phyloP scores from a whole-genome alignment of 768 basidiomycete species.

The Termitomyces sp. region DNA sequence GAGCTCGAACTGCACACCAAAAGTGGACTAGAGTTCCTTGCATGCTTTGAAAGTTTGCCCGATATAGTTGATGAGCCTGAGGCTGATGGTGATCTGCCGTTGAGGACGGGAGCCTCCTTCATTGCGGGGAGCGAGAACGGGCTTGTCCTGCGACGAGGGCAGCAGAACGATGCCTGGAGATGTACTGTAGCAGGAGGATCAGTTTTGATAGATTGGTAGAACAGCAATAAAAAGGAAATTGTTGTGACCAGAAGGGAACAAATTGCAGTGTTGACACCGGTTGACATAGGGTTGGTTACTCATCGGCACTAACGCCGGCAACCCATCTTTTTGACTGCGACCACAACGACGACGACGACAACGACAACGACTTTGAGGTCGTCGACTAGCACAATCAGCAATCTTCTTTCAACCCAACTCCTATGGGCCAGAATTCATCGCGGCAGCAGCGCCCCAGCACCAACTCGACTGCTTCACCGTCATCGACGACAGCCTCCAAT shows the following conservation, averaged over 20 bases:
- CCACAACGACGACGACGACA: neutral
- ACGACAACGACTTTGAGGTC: neutral
- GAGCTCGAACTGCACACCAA: neutral
- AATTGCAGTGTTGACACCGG: conserved; percentile 5
- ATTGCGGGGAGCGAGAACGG: conserved; percentile 53
- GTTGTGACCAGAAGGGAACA: neutral
- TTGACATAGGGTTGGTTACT: conserved; percentile 13
- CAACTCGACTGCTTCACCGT: neutral
- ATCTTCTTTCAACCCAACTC: neutral
- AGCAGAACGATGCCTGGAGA: conserved; percentile 28
- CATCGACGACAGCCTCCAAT: neutral
- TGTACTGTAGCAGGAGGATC: conserved; percentile 34
- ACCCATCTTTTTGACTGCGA: conserved; percentile 14
- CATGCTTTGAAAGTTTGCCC: conserved; percentile 14
- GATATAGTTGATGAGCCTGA: conserved; percentile 1
- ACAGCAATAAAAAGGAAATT: neutral
- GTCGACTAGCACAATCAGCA: conserved; percentile 3
- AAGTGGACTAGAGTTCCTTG: conserved; percentile 9
- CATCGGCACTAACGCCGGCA: conserved; percentile 9
- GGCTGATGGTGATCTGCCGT: conserved; percentile 3
- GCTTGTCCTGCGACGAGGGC: conserved; percentile 28
- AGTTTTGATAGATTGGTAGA: conserved; percentile 14
- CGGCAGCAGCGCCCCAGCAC: conserved; percentile 11
- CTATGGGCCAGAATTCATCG: conserved; percentile 1
- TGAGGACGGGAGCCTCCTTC: conserved; percentile 26